Evolutionary conservation across 2,329 filamentous ascomycete genomes (phyloP), one percentile per base, ranked within the genome.

Genomic region (Chaetomiaceae sp.): DNA sequence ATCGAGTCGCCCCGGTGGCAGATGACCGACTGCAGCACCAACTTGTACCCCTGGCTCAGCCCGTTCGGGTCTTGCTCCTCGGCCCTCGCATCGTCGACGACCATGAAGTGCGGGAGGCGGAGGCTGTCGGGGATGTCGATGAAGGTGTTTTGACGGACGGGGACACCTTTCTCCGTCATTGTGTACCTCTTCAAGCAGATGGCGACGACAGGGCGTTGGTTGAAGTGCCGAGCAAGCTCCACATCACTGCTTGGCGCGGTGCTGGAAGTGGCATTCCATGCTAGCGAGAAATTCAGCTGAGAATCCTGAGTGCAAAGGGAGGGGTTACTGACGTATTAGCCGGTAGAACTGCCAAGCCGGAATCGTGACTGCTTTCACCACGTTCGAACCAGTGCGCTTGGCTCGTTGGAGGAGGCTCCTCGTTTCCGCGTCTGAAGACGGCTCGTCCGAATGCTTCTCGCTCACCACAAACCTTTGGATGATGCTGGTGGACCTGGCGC

Each of bases 261-360:
- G 55, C 75, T 75, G 4, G 73, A 70, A 3, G 78, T 67, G 1
- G 89, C 90, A 66, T 95, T 91, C 91, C 91, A 96, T 25, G 91
- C 88, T 91, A 64, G 51, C 54, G 39, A 15, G 45, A 31, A 46
- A 59, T 65, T 76, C 67, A 75, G 73, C 58, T 59, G 49, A 36
- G 17, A 23, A 15, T 15, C 14, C 44, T 7, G 8, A 4, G 3
- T 7, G 19, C 11, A 36, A 22, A 42, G 43, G 49, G 63, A 77
- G 25, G 8, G 22, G 9, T 37, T 15, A 58, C 87, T 72, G 74
- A 91, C 88, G 91, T 63, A 96, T 90, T 23, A 97, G 75, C 64
- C 88, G 90, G 72, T 96, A 97, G 66, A 97, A 96, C 65, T 96
- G 92, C 91, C 91, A 97, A 2, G 94, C 94, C 34, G 92, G 92